Conservation (phyloP, 148 eudicot species). For the Arbutus unedo region DNA sequence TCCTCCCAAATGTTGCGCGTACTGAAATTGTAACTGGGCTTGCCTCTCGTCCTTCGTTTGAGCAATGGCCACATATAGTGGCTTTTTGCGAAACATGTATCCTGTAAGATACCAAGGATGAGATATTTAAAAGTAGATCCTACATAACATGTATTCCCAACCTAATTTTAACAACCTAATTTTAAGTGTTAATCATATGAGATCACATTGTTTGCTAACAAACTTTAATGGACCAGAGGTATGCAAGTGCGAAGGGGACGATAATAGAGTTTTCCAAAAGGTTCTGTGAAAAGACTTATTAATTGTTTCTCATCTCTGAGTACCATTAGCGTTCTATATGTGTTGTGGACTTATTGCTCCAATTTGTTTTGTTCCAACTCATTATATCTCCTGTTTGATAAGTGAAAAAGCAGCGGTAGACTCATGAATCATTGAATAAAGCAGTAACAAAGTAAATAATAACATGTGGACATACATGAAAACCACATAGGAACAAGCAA, state of each 20-base stretch:
- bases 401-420: not conserved
- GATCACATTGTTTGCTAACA: not conserved
- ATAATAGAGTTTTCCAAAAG: not conserved
- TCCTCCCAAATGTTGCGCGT: too few species aligned
- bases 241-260: not conserved
- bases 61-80: constrained; percentile 81
- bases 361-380: not conserved
- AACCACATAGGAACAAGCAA: not conserved
- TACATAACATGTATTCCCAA: not conserved
- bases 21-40: constrained; percentile 55
- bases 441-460: not conserved
- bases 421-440: not conserved
- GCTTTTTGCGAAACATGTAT: constrained; percentile 53
- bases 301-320: not conserved
- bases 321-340: not conserved
- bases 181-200: not conserved
- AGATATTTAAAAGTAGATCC: not conserved
- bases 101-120: constrained; percentile 33
- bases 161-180: not conserved
- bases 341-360: not conserved
- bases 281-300: not conserved
- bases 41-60: constrained; percentile 78
- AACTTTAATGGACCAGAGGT: not conserved
- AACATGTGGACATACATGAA: not conserved
- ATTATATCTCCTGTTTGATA: not conserved